These are phyloP conservation scores for Phialophora tarda DNA, from an alignment of 2,329 filamentous ascomycete genomes.

Conservation along the genomic window DNA sequence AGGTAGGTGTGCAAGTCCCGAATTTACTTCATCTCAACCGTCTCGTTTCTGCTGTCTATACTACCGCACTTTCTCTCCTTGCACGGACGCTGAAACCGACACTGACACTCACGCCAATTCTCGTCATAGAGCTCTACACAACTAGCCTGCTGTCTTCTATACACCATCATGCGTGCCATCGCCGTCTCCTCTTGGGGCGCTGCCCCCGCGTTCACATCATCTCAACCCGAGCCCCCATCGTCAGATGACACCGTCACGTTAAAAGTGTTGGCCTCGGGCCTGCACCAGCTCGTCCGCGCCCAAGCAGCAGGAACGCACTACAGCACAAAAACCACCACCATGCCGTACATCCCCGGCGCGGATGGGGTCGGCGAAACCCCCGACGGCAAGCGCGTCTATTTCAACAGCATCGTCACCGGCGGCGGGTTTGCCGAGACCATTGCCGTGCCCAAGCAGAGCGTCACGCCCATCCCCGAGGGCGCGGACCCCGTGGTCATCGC, in stretches of 20 bases:
- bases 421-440: constrained; percentile 43
- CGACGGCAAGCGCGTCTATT: constrained; percentile 59
- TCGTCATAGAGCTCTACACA: neutral
- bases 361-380: constrained; percentile 59
- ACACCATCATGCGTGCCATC: constrained; percentile 33
- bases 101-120: neutral
- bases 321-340: constrained; percentile 47
- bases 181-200: constrained; percentile 34
- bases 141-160: neutral
- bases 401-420: constrained; percentile 46
- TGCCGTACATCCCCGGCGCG: constrained; percentile 60
- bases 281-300: constrained; percentile 61
- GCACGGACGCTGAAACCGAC: neutral
- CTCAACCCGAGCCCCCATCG: constrained; percentile 27
- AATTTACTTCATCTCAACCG: neutral
- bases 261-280: constrained; percentile 58
- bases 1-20: neutral
- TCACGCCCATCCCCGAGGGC: constrained; percentile 52
- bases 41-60: neutral
- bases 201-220: constrained; percentile 29
- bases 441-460: constrained; percentile 52
- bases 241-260: constrained; percentile 52
- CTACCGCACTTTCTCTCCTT: neutral
- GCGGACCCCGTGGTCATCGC: constrained; percentile 58
- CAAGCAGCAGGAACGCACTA: constrained; percentile 63